Evolutionary conservation across 192 early-diverging fungal species (phyloP).

Genomic region (Chytriomyces confervae): DNA sequence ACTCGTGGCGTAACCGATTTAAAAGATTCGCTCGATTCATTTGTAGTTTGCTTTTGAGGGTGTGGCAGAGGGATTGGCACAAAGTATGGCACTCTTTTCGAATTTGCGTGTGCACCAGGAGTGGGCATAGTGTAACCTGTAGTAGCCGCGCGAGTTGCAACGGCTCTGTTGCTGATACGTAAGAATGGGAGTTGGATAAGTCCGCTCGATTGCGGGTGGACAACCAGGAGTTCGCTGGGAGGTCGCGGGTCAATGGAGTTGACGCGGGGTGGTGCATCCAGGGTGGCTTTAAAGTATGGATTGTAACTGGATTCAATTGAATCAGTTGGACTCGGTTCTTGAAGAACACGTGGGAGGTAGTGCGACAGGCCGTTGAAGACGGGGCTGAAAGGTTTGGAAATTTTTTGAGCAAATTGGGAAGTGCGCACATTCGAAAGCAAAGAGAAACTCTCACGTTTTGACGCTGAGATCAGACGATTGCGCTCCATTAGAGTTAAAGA

Average conservation of each 20-base stretch:
- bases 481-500: not conserved
- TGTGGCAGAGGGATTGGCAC: not conserved
- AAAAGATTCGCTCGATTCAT: no score
- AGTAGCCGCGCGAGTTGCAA: not conserved
- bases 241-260: not conserved
- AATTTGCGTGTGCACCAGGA: not conserved
- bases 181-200: not conserved
- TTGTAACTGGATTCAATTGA: not conserved
- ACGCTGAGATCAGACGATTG: not conserved
- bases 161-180: not conserved
- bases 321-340: not conserved
- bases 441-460: not conserved
- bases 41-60: not conserved
- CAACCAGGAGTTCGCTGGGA: not conserved
- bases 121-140: not conserved
- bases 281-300: not conserved
- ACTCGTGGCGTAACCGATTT: not conserved
- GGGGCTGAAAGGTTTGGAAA: constrained; percentile 1
- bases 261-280: not conserved
- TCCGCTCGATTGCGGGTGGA: not conserved
- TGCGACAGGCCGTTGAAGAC: not conserved
- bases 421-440: not conserved
- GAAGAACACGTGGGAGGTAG: constrained; percentile 19
- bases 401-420: not conserved
- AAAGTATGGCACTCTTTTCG: not conserved